These are phyloP conservation scores for Oxalis stricta DNA, from an alignment of 441 rosid genomes.

Conservation along the genomic window DNA sequence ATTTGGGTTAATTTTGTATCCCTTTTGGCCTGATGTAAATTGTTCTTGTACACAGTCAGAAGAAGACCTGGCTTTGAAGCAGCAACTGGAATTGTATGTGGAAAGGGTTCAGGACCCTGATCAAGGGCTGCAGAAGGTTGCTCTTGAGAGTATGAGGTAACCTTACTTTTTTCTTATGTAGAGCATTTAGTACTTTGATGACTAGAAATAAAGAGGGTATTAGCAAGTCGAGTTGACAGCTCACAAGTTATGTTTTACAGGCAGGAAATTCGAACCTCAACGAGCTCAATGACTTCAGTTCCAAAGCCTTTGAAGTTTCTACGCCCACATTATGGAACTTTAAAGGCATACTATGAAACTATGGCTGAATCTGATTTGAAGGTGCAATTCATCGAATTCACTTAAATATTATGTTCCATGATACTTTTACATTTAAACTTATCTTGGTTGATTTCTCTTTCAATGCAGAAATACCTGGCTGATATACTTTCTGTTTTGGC, in stretches of 20 bases:
- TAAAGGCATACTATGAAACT: constrained; percentile 49
- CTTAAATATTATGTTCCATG: not conserved
- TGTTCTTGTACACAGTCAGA: constrained; percentile 48
- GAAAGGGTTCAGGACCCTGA: constrained; percentile 90
- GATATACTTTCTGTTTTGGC: constrained; percentile 94
- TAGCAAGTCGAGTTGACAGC: not conserved
- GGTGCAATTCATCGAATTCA: constrained; percentile 26
- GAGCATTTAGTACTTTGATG: not conserved
- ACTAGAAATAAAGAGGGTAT: not conserved
- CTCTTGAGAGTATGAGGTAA: constrained; percentile 90
- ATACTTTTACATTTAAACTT: not conserved
- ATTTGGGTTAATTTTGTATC: not conserved
- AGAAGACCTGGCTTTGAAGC: constrained; percentile 82
- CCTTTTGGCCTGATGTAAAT: not conserved
- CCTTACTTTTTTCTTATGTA: not conserved
- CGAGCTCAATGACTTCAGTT: constrained; percentile 94
- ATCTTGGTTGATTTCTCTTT: constrained; percentile 5
- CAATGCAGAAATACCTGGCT: constrained; percentile 66
- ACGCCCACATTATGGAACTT: constrained; percentile 88
- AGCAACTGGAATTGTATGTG: constrained; percentile 81
- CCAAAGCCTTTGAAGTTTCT: constrained; percentile 95
- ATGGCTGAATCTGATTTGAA: constrained; percentile 60
- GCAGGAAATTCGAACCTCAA: constrained; percentile 74
- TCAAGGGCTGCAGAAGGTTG: constrained; percentile 71
- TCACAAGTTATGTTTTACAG: constrained; percentile 21